Percentiles rank a stretch among this genome's conserved stretches.
These are phyloP conservation scores for Barnettozyma salicaria DNA, from an alignment of 805 yeast species.

Conservation along the genomic window DNA sequence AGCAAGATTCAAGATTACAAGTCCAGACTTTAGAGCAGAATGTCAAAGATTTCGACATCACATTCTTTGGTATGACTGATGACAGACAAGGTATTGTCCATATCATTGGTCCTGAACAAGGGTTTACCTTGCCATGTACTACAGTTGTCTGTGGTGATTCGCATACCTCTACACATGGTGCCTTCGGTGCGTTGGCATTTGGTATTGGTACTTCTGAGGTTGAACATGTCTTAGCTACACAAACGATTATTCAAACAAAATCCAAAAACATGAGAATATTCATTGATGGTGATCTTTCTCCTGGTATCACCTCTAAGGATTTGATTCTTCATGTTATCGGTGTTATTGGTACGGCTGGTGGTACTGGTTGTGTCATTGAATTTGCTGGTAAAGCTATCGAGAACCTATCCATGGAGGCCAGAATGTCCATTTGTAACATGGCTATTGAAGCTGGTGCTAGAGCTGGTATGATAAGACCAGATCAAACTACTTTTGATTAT, in stretches of 20 bases:
- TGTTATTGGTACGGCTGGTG: conserved; percentile 98
- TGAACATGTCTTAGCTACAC: conserved; percentile 97
- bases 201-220: conserved; percentile 99
- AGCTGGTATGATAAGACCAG: conserved; percentile 99
- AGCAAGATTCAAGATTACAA: conserved; percentile 88
- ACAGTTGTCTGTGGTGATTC: conserved; percentile 99
- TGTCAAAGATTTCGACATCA: conserved; percentile 81
- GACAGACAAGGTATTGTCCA: conserved; percentile 97
- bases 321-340: conserved; percentile 92
- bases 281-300: conserved; percentile 75
- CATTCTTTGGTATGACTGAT: conserved; percentile 93
- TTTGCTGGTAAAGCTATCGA: conserved; percentile 95
- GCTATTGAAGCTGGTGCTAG: conserved; percentile 98
- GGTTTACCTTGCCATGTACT: conserved; percentile 96
- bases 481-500: conserved; percentile 80
- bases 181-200: conserved; percentile 94
- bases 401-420: conserved; percentile 88
- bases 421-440: conserved; percentile 99
- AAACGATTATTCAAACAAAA: conserved; percentile 89
- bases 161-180: conserved; percentile 98
- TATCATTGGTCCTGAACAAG: conserved; percentile 98
- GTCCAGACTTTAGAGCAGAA: conserved; percentile 89
- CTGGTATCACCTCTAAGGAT: conserved; percentile 96
- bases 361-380: conserved; percentile 95
- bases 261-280: conserved; percentile 92